Base-by-base conservation (phyloP, 2,329 filamentous ascomycete species). In the Aspergillus flavus region DNA sequence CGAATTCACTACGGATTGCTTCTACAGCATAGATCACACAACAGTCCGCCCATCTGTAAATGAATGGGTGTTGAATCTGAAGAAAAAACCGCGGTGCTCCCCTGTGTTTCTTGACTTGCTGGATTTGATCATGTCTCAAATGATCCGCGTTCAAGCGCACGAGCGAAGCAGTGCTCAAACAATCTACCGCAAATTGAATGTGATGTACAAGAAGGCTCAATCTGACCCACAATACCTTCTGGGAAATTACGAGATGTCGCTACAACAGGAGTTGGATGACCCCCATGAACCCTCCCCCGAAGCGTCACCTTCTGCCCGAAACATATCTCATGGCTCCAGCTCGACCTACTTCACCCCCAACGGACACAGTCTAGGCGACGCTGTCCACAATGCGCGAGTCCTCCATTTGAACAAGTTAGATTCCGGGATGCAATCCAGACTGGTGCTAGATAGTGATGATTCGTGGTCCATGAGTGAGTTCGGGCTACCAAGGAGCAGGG, bases 121-220 rank as follows among this genome's bases (percentile, higher is more conserved):
- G 23, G 34, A 65, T 30, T 45, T 65, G 32, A 57, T 65, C n/a
- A 65, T 63, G 55, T 30, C 3, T 1, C 21, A 59, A 11, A 65
- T 65, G 63, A 61, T 65, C 41, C 26, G 55, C 6, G 36, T 61
- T 28, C 4, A 56, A 9, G 28, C 55, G 2, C 21, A 26, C 7
- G 6, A 30, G 19, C 54, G 62, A 46, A 59, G 56, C 32, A n/a
- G 23, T 7, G 46, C 61, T 1, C 10, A 45, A 28, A 21, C 19
- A 2, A 41, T 62, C 7, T 4, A 26, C 21, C 12, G 1, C 11
- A 30, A 5, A 26, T n/a, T 62, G 11, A 19, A 48, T 1, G 7
- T 10, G 3, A 55, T 62, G 19, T 30, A 34, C 19, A 4, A 48
- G 6, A 23, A 12, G 12, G 59, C 41, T 14, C 1, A 30, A 12